Percentiles rank a stretch among this genome's conserved stretches.
Evolutionary conservation across 1,284 basidiomycete genomes (phyloP).

Genomic region (Sanguinoderma infundibulare): DNA sequence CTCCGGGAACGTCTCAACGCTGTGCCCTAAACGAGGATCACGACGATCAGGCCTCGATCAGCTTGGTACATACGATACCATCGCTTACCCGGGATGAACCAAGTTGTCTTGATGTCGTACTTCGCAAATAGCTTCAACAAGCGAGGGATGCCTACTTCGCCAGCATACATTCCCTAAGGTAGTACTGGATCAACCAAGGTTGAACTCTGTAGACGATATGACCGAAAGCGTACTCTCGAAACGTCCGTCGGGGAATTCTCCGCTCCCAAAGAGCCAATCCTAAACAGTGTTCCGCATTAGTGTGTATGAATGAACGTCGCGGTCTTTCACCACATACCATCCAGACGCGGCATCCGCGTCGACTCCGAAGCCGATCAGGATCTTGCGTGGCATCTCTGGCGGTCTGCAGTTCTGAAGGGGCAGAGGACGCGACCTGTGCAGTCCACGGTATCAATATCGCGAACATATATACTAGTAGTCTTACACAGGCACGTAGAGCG

Average conservation of each 20-base stretch:
- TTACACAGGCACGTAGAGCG: no score
- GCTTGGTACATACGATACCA: background rate
- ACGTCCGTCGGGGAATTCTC: conserved; percentile 70
- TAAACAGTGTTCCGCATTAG: conserved; percentile 24
- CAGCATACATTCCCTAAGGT: conserved; percentile 77
- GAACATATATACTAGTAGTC: no score
- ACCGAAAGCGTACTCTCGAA: conserved; percentile 45
- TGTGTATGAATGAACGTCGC: background rate
- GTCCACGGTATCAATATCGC: no score
- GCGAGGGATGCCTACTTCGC: conserved; percentile 74
- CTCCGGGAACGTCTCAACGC: conserved; percentile 70
- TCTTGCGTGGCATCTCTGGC: conserved; percentile 32
- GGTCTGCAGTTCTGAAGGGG: no score
- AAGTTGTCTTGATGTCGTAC: conserved; percentile 68
- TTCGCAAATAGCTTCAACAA: conserved; percentile 76
- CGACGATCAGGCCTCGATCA: background rate
- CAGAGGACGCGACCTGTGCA: no score
- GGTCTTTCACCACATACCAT: conserved; percentile 31
- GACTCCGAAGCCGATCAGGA: conserved; percentile 38
- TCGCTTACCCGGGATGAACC: conserved; percentile 70
- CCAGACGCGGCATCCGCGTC: conserved; percentile 40
- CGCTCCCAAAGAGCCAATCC: conserved; percentile 73
- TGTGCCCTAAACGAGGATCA: conserved; percentile 50
- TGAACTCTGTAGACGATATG: no score
- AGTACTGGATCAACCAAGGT: no score